Conservation (phyloP, 1,139 yeast genomes). For the Candida smagusa region DNA sequence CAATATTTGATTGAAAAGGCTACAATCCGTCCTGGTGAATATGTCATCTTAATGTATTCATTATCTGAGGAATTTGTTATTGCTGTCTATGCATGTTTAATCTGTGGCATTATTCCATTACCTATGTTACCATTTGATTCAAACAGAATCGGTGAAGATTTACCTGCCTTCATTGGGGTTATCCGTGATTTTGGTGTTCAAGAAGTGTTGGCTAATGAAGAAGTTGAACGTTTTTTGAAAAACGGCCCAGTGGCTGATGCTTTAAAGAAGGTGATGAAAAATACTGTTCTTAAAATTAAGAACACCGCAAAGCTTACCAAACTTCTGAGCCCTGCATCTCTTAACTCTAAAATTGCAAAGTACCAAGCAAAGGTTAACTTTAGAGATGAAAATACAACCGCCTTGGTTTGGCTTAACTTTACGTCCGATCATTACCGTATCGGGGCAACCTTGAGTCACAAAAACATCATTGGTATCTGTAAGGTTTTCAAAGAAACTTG, state of each 20-base stretch:
- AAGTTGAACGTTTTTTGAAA: slow-evolving; percentile 68
- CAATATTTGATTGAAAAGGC: slow-evolving; percentile 53
- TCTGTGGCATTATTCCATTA: slow-evolving; percentile 75
- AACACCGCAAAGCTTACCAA: slow-evolving; percentile 68
- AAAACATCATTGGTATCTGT: slow-evolving; percentile 70
- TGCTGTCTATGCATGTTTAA: slow-evolving; percentile 81
- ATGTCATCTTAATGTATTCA: slow-evolving; percentile 79
- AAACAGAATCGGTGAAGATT: slow-evolving; percentile 70
- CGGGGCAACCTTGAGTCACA: slow-evolving; percentile 64
- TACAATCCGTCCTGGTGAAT: slow-evolving; percentile 60
- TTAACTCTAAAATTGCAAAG: slow-evolving; percentile 42
- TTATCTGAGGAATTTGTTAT: slow-evolving; percentile 84
- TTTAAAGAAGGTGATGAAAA: slow-evolving; percentile 52
- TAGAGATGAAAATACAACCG: slow-evolving; percentile 43
- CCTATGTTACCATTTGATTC: slow-evolving; percentile 79
- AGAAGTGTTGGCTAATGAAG: slow-evolving; percentile 75
- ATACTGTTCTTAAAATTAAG: slow-evolving; percentile 51
- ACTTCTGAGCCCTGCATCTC: slow-evolving; percentile 47
- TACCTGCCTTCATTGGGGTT: slow-evolving; percentile 63
- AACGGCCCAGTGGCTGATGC: slow-evolving; percentile 65
- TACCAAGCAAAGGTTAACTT: slow-evolving; percentile 44
- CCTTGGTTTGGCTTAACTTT: slow-evolving; percentile 65
- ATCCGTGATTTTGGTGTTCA: slow-evolving; percentile 68
- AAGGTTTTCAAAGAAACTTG: slow-evolving; percentile 91
- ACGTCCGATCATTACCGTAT: slow-evolving; percentile 71